Evolutionary conservation across 2,329 filamentous ascomycete genomes (phyloP), one percentile per base, ranked within the genome.

Genomic region (Aureobasidium sp.): DNA sequence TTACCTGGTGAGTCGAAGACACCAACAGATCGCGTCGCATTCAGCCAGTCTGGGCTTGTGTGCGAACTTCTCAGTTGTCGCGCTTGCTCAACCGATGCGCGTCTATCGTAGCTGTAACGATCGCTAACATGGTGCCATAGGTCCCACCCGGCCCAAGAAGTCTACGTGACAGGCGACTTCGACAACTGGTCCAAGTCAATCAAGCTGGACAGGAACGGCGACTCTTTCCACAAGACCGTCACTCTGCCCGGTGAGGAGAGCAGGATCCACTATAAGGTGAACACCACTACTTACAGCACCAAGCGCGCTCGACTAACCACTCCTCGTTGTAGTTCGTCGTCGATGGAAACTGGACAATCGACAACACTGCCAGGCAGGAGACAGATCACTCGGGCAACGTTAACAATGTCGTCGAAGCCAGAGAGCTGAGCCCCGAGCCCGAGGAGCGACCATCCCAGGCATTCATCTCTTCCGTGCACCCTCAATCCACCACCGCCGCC

Each of bases 81-180:
- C 53, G n/a, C 39, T n/a, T 5, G 53, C 39, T 29, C 39, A 57
- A 36, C 41, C 21, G 8, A 32, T 42, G 37, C 29, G 53, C 39
- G n/a, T n/a, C 27, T n/a, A 34, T 30, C 53, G 16, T 45, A 9
- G 4, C 6, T 45, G 41, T 53, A 54, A 42, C 37, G 9, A 32
- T 14, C 9, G 32, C 48, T 64, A 29, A 61, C 47, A 39, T 58
- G 63, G 55, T 64, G 64, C 68, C 65, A 68, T 77, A 97, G 93
- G 93, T 85, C 88, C 72, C 87, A 94, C 74, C 80, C 85, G 69
- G 92, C 89, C 73, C 82, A 86, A 68, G 89, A 95, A 73, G 93
- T 97, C 74, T 93, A 88, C 76, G 94, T 97, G 69, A 97, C 93
- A 44, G 94, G 94, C 73, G 93, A 90, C 65, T 97, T 97, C 73